These are phyloP conservation scores for Pachysolen tannophilus DNA, from an alignment of 805 yeast species.

Conservation along the genomic window DNA sequence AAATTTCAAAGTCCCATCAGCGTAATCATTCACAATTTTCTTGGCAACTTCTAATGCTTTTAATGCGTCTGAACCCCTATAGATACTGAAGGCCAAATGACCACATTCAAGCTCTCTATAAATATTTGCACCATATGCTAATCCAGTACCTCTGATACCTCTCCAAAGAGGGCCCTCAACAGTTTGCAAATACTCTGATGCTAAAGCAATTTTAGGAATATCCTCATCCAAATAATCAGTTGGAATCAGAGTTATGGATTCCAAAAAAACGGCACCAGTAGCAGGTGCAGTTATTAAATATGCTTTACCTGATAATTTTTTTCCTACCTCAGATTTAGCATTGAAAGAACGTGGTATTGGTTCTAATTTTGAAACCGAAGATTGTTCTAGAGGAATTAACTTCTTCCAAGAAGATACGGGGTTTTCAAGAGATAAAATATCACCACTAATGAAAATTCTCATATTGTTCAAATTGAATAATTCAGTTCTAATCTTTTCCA, in stretches of 20 bases:
- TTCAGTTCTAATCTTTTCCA: conserved; percentile 26
- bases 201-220: conserved; percentile 60
- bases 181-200: conserved; percentile 69
- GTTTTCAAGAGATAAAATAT: conserved; percentile 27
- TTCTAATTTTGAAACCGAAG: conserved; percentile 45
- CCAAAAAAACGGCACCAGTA: background rate
- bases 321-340: background rate
- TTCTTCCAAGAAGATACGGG: conserved; percentile 71
- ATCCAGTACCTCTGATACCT: conserved; percentile 89
- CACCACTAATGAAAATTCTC: conserved; percentile 12
- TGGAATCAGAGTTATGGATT: background rate
- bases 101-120: conserved; percentile 57
- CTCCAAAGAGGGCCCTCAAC: conserved; percentile 98
- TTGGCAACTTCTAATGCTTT: conserved; percentile 55
- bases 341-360: conserved; percentile 26
- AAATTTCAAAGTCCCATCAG: conserved; percentile 43
- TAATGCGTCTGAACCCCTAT: conserved; percentile 77
- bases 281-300: background rate
- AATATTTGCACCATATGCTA: conserved; percentile 82
- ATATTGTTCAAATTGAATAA: conserved; percentile 12
- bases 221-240: conserved; percentile 43
- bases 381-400: too few relatives aligned
- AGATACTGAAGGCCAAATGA: conserved; percentile 54
- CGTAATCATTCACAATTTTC: conserved; percentile 53
- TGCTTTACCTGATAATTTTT: background rate